Percentiles rank a stretch among this genome's conserved stretches.
Conservation (phyloP, 495 filamentous ascomycete species). For the Neurospora sp. region DNA sequence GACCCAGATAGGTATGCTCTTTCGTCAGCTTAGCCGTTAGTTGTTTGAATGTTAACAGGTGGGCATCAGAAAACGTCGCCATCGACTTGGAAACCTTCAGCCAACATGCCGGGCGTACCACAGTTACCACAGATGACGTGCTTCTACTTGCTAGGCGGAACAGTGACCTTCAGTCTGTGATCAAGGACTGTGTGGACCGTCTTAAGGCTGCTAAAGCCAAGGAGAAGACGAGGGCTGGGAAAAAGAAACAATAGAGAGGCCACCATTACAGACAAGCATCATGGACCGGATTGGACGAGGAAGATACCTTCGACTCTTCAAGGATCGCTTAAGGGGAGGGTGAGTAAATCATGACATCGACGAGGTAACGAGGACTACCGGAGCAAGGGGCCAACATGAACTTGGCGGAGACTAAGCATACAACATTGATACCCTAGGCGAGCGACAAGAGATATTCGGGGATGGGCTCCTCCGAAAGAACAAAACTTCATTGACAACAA, state of each 20-base stretch:
- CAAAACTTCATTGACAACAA: neutral
- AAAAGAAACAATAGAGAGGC: neutral
- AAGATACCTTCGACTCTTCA: neutral
- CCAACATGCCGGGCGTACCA: conserved; percentile 75
- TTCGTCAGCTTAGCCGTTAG: too few relatives aligned
- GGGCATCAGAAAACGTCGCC: conserved; percentile 53
- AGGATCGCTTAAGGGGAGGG: neutral
- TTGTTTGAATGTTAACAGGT: neutral
- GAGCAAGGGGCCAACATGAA: neutral
- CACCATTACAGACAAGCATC: neutral
- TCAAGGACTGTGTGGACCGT: conserved; percentile 56
- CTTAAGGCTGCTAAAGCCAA: conserved; percentile 35
- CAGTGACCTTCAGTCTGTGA: conserved; percentile 64
- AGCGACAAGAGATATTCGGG: neutral
- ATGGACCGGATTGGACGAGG: neutral
- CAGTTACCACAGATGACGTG: conserved; percentile 76
- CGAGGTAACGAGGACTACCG: neutral
- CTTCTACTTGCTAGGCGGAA: conserved; percentile 79
- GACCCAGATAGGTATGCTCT: conserved; percentile 79
- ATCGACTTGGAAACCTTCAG: conserved; percentile 75
- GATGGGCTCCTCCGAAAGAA: neutral
- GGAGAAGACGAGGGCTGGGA: conserved; percentile 17
- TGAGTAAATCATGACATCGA: neutral
- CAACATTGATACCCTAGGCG: neutral
- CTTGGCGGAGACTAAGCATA: neutral